These are phyloP conservation scores for Gonium pectorale DNA, from an alignment of 139 green algal genomes.

Conservation along the genomic window DNA sequence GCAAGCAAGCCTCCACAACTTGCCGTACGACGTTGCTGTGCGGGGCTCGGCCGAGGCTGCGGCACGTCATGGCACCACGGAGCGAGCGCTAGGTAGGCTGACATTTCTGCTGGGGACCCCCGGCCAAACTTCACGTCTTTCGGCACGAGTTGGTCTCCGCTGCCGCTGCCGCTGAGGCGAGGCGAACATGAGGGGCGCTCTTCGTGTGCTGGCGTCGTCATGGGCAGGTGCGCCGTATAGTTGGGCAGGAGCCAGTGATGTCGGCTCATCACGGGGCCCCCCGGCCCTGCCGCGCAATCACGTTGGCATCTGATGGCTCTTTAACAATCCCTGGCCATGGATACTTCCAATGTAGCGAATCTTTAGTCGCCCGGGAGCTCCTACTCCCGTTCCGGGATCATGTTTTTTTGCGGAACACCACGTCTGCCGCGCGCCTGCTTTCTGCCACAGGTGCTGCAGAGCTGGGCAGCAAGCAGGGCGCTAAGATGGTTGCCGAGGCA, in stretches of 20 bases:
- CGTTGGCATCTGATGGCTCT: too few relatives aligned
- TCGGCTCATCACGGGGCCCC: slow-evolving; percentile 43
- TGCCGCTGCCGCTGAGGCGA: not conserved
- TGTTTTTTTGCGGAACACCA: slow-evolving; percentile 10
- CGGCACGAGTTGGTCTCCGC: not conserved
- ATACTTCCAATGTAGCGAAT: too few relatives aligned
- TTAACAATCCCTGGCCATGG: too few relatives aligned
- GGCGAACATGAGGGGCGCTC: slow-evolving; percentile 5
- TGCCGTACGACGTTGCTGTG: too few relatives aligned
- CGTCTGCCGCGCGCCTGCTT: not conserved
- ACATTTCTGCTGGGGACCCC: too few relatives aligned
- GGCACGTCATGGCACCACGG: too few relatives aligned
- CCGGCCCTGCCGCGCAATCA: too few relatives aligned
- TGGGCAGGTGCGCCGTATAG: slow-evolving; percentile 10
- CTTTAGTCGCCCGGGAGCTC: too few relatives aligned
- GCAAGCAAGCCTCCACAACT: too few relatives aligned
- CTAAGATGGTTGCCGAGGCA: not conserved
- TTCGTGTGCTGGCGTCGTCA: slow-evolving; percentile 3
- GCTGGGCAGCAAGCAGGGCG: not conserved
- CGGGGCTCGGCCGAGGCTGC: too few relatives aligned
- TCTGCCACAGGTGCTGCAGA: not conserved
- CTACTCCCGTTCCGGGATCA: slow-evolving; percentile 29
- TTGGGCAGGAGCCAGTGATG: not conserved
- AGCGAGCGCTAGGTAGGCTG: too few relatives aligned
- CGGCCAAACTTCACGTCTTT: slow-evolving; percentile 23